A percentile compares a stretch with the other conserved stretches of the same genome.
Evolutionary conservation across 371 early-diverging fungal genomes (phyloP).

Genomic region (Rhizopus delemar): DNA sequence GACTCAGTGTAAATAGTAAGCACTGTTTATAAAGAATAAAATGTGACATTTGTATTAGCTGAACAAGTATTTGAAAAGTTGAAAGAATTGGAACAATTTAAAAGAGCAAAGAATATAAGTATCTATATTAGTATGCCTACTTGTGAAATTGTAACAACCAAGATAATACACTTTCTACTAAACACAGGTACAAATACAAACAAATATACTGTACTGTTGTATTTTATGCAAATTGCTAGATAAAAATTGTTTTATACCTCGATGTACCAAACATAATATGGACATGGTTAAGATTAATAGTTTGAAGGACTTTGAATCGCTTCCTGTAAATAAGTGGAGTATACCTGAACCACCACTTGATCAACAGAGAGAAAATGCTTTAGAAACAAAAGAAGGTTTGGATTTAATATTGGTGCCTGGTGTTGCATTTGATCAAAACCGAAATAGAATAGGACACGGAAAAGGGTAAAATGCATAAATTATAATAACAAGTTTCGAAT

Average conservation of each 20-base stretch:
- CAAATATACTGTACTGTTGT: neutral
- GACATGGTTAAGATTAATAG: slow-evolving; percentile 70
- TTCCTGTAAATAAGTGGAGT: slow-evolving; percentile 69
- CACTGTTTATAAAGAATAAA: neutral
- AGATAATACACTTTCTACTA: slow-evolving; percentile 56
- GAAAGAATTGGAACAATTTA: slow-evolving; percentile 45
- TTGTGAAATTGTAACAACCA: slow-evolving; percentile 60
- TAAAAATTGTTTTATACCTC: slow-evolving; percentile 67
- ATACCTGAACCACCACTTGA: slow-evolving; percentile 67
- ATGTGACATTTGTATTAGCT: slow-evolving; percentile 30
- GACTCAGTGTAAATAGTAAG: slow-evolving; percentile 41
- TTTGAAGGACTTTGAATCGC: slow-evolving; percentile 57
- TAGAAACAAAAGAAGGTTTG: slow-evolving; percentile 50
- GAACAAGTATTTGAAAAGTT: slow-evolving; percentile 52
- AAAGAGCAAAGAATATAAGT: slow-evolving; percentile 54
- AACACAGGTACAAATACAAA: slow-evolving; percentile 26
- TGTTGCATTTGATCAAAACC: slow-evolving; percentile 64
- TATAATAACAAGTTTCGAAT: neutral
- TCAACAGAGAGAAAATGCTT: slow-evolving; percentile 54
- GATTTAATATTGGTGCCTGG: slow-evolving; percentile 73
- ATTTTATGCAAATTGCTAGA: slow-evolving; percentile 31
- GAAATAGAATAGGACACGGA: slow-evolving; percentile 71
- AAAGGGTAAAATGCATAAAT: slow-evolving; percentile 54
- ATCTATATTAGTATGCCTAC: slow-evolving; percentile 68
- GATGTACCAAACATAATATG: slow-evolving; percentile 64